These are phyloP conservation scores for Gnomoniopsis smithogilvyi DNA, from an alignment of 2,329 filamentous ascomycete genomes.

Conservation along the genomic window DNA sequence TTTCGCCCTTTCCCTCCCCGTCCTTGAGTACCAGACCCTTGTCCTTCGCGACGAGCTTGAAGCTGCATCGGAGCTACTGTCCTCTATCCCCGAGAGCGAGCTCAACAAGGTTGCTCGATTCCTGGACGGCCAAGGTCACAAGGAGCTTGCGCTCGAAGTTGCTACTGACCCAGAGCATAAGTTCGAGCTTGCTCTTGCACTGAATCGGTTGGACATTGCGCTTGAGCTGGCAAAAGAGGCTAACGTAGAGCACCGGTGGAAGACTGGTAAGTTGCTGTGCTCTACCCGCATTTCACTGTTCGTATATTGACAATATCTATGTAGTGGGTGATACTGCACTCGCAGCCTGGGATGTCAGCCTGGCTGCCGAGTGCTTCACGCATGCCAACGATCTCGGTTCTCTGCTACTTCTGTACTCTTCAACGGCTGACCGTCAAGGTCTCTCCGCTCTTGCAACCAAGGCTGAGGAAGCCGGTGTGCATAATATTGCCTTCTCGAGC, in stretches of 20 bases:
- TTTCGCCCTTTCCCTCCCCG: constrained; percentile 84
- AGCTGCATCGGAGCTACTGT: constrained; percentile 78
- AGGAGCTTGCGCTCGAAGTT: constrained; percentile 90
- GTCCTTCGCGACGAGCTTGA: constrained; percentile 94
- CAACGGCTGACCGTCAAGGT: constrained; percentile 75
- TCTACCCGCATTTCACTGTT: too few relatives aligned
- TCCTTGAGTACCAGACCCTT: constrained; percentile 95
- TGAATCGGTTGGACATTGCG: constrained; percentile 82
- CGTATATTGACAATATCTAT: neutral
- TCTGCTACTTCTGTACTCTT: constrained; percentile 81
- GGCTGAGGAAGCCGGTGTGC: constrained; percentile 71
- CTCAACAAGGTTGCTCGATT: constrained; percentile 98
- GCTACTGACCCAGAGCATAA: constrained; percentile 95
- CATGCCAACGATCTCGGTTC: constrained; percentile 89
- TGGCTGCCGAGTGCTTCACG: constrained; percentile 91
- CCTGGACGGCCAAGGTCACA: constrained; percentile 94
- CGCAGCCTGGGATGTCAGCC: constrained; percentile 76
- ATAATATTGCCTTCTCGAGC: constrained; percentile 91
- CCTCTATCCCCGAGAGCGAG: constrained; percentile 83
- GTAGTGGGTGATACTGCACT: constrained; percentile 85
- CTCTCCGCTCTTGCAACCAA: constrained; percentile 69
- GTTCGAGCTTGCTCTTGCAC: constrained; percentile 82
- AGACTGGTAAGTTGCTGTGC: constrained; percentile 48
- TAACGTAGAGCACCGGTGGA: constrained; percentile 96
- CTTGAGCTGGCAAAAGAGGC: constrained; percentile 79